Evolutionary conservation across 2,329 filamentous ascomycete species (phyloP), one percentile per base, ranked within the genome.

Genomic region (Parascedosporium putredinis): DNA sequence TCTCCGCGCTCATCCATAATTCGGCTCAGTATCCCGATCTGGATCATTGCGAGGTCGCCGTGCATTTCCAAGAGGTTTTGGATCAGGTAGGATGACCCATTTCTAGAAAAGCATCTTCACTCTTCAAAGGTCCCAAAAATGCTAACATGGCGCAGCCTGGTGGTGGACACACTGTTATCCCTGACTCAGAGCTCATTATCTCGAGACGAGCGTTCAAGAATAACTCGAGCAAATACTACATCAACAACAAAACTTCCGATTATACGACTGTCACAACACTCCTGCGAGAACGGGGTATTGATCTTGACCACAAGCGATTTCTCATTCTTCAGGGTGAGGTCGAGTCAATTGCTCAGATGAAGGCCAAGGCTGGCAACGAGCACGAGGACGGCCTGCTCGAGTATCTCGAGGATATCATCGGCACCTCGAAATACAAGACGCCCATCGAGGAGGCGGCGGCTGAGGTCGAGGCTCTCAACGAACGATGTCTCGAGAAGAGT

Each of bases 271-370:
- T 98, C 24, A 96, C 90, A 0, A 88, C 84, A 0, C 73, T 98
- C 12, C 78, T 98, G 7, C 85, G 85, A 51, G 88, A 89, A 20
- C 82, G 87, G 22, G 94, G 93, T 2, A 87, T 98, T 14, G 93
- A 98, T 68, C 75, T 98, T 20, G 93, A 98, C 60, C 93, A 98
- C 70, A 98, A 98, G 69, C 87, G 93, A 53, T 98, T 98, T 69
- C 71, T 98, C 49, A 98, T 98, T 61, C 72, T 98, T 9, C 93
- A 98, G 66, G 93, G 93, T 61, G 93, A 98, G 64, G 93, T 98
- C 52, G 93, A 98, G 65, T 96, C 91, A 0, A 98, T 98, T 62
- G 91, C 93, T 5, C 93, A 97, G 67, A 98, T 98, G 93, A 98
- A 98, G 67, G 77, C 94, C 16, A 98, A 98, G 66, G 93, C 94